These are phyloP conservation scores for Ilyonectria mors-panacis DNA, from an alignment of 2,329 filamentous ascomycete genomes.

Conservation along the genomic window DNA sequence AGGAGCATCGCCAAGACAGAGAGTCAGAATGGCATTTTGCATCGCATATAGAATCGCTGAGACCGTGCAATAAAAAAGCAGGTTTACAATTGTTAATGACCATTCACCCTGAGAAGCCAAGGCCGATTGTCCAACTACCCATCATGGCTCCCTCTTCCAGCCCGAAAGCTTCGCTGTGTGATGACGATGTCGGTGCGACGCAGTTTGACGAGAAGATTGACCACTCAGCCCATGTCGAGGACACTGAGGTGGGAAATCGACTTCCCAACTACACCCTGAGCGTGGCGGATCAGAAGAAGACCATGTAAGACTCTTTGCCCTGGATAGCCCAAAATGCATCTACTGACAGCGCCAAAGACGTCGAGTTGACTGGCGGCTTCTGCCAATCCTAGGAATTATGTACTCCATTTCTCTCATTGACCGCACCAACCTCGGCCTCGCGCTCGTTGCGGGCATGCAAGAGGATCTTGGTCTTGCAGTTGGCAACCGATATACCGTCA, in stretches of 20 bases:
- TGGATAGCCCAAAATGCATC: neutral
- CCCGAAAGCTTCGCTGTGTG: neutral
- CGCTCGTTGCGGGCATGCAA: slow-evolving; percentile 22
- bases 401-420: slow-evolving; percentile 26
- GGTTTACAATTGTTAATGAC: neutral
- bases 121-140: neutral
- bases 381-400: slow-evolving; percentile 21
- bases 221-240: neutral
- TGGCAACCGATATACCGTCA: slow-evolving; percentile 19
- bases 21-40: neutral
- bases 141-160: neutral
- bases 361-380: slow-evolving; percentile 20
- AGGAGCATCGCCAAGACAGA: neutral
- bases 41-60: neutral
- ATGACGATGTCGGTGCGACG: neutral
- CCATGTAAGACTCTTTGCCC: neutral
- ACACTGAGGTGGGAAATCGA: neutral
- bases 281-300: slow-evolving; percentile 2
- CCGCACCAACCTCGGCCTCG: slow-evolving; percentile 22
- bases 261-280: neutral
- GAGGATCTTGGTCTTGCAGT: slow-evolving; percentile 13
- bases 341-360: slow-evolving; percentile 3
- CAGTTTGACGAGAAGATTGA: neutral
- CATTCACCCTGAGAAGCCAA: neutral
- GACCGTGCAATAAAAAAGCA: neutral